Evolutionary conservation across 495 filamentous ascomycete species (phyloP).

Genomic region (Penicillium pancosmium): DNA sequence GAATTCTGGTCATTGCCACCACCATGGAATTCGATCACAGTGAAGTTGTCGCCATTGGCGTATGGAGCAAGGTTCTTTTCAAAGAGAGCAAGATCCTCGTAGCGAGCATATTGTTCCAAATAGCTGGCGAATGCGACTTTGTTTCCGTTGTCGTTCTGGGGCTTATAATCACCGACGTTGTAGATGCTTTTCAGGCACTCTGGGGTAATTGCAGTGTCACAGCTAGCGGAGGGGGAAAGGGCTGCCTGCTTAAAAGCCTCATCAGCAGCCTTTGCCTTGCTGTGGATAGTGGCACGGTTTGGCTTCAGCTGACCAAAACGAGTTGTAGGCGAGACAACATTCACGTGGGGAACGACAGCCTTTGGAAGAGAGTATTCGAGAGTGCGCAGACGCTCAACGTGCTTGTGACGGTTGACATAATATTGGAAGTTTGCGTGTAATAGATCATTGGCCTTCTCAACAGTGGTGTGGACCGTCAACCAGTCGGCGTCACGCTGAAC

Average conservation of each 20-base stretch:
- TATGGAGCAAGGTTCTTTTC: constrained; percentile 55
- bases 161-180: constrained; percentile 56
- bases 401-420: constrained; percentile 45
- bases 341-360: constrained; percentile 47
- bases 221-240: constrained; percentile 27
- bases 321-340: constrained; percentile 60
- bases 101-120: constrained; percentile 66
- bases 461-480: constrained; percentile 59
- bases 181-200: constrained; percentile 64
- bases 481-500: constrained; percentile 61
- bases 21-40: constrained; percentile 60
- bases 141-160: constrained; percentile 36
- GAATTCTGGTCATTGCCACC: constrained; percentile 56
- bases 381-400: constrained; percentile 56
- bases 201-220: constrained; percentile 56
- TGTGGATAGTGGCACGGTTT: constrained; percentile 37
- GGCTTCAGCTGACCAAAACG: constrained; percentile 54
- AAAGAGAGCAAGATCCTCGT: constrained; percentile 60
- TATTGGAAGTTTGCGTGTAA: constrained; percentile 60
- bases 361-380: constrained; percentile 62
- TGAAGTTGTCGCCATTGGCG: constrained; percentile 64
- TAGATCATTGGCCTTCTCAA: constrained; percentile 55
- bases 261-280: constrained; percentile 28
- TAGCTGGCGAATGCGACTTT: constrained; percentile 69
- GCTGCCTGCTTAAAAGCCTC: constrained; percentile 24